These are phyloP conservation scores for Sextonia rubra DNA, from an alignment of 164 flowering plant genomes.

Conservation along the genomic window DNA sequence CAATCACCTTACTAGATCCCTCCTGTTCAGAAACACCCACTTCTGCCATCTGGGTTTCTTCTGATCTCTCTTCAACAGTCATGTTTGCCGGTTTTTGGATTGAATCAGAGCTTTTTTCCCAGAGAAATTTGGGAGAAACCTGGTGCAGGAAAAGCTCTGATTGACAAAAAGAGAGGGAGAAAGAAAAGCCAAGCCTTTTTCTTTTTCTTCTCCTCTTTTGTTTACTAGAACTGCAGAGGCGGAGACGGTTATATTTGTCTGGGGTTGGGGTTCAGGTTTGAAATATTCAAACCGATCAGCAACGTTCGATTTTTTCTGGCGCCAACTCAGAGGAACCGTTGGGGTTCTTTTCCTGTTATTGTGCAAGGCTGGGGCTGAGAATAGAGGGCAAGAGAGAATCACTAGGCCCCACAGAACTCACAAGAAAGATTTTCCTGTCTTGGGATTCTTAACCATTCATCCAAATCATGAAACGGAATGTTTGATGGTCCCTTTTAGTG, in stretches of 20 bases:
- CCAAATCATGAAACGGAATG: too few relatives aligned
- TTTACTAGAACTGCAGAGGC: too few relatives aligned
- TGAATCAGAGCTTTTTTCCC: neutral
- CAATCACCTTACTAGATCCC: too few relatives aligned
- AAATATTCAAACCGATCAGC: conserved; percentile 11
- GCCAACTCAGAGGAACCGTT: conserved; percentile 41
- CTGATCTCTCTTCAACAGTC: conserved; percentile 41
- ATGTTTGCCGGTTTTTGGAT: conserved; percentile 15
- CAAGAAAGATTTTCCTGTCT: too few relatives aligned
- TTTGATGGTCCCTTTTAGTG: too few relatives aligned
- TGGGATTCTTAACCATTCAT: too few relatives aligned
- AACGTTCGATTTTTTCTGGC: conserved; percentile 43
- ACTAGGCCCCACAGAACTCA: conserved; percentile 1
- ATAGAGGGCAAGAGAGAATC: conserved; percentile 1
- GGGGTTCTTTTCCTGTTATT: conserved; percentile 12
- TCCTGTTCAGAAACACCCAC: too few relatives aligned
- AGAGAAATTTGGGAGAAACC: neutral
- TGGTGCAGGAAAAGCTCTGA: neutral
- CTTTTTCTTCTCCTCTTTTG: neutral
- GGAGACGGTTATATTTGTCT: conserved; percentile 32
- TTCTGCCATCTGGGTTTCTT: conserved; percentile 8
- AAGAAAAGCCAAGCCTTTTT: too few relatives aligned
- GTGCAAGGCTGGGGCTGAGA: conserved; percentile 29
- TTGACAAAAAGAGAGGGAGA: too few relatives aligned
- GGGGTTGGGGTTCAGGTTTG: conserved; percentile 3